Conservation (phyloP, 2,329 filamentous ascomycete genomes). For the Talaromyces sp. region DNA sequence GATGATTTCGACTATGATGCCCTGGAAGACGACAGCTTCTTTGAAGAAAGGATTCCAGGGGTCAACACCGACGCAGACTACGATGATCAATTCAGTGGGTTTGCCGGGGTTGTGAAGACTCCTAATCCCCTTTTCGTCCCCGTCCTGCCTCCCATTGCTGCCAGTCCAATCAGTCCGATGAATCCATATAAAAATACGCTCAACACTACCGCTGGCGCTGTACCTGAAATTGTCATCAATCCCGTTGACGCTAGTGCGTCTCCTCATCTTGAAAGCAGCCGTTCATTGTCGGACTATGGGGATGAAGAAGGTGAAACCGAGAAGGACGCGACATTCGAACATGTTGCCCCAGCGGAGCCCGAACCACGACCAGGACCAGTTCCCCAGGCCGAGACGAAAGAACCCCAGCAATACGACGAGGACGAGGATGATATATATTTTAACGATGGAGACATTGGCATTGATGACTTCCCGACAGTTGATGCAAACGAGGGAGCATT, state of each 20-base stretch:
- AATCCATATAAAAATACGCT: slow-evolving; percentile 14
- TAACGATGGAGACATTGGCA: slow-evolving; percentile 45
- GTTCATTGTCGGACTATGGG: slow-evolving; percentile 2
- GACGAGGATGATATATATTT: slow-evolving; percentile 43
- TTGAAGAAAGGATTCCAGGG: slow-evolving; percentile 47
- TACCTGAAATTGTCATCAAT: not conserved
- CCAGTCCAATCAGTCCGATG: slow-evolving; percentile 27
- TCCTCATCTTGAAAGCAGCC: not conserved
- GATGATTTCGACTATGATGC: slow-evolving; percentile 44
- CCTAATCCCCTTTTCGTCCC: slow-evolving; percentile 30
- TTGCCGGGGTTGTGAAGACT: slow-evolving; percentile 24
- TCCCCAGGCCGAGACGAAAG: not conserved
- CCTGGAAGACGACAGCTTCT: slow-evolving; percentile 36
- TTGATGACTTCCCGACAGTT: slow-evolving; percentile 34
- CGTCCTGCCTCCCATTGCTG: slow-evolving; percentile 32
- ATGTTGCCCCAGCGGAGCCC: not conserved
- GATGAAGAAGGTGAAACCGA: not conserved
- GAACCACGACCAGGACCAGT: not conserved
- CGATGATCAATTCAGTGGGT: slow-evolving; percentile 27
- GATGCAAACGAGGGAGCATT: slow-evolving; percentile 29
- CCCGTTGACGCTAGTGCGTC: not conserved
- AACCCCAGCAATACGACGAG: not conserved
- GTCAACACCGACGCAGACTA: slow-evolving; percentile 44
- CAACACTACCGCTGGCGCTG: not conserved
- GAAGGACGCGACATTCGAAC: not conserved